Conservation (phyloP, 805 yeast species). For the Debaryomyces hansenii region DNA sequence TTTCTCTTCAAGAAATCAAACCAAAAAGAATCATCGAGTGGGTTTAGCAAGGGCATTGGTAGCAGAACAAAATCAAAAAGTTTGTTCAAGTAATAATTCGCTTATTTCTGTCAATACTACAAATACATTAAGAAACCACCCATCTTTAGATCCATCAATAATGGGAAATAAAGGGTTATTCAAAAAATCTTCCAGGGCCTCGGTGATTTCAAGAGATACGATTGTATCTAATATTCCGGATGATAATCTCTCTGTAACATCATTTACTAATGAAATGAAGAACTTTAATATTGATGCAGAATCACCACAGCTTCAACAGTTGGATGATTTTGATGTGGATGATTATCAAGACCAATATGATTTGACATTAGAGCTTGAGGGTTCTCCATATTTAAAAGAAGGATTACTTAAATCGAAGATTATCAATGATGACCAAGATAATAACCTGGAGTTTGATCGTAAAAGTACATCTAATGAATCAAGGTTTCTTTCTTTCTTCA, state of each 20-base stretch:
- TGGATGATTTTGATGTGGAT: constrained; percentile 39
- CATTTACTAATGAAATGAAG: constrained; percentile 30
- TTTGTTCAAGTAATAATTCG: constrained; percentile 15
- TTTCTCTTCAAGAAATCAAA: constrained; percentile 16
- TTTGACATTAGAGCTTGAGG: constrained; percentile 60
- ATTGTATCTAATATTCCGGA: constrained; percentile 18
- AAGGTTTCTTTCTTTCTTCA: constrained; percentile 30
- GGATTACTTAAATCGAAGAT: constrained; percentile 54
- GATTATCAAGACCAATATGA: constrained; percentile 53
- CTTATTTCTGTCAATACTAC: constrained; percentile 9
- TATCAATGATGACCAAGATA: constrained; percentile 38
- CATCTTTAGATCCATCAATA: constrained; percentile 25
- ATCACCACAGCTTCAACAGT: constrained; percentile 18
- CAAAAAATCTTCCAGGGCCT: constrained; percentile 31
- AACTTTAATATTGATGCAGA: constrained; percentile 15
- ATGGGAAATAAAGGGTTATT: constrained; percentile 9
- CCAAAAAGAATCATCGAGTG: constrained; percentile 19
- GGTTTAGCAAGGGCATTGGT: constrained; percentile 43
- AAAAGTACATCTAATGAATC: constrained; percentile 7
- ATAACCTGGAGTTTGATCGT: constrained; percentile 12
- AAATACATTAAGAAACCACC: constrained; percentile 19
- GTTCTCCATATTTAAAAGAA: constrained; percentile 79
- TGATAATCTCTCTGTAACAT: constrained; percentile 33
- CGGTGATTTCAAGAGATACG: constrained; percentile 35
- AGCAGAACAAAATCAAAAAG: constrained; percentile 27